Base-by-base conservation (phyloP, 805 yeast species). In the Spathaspora sp. region DNA sequence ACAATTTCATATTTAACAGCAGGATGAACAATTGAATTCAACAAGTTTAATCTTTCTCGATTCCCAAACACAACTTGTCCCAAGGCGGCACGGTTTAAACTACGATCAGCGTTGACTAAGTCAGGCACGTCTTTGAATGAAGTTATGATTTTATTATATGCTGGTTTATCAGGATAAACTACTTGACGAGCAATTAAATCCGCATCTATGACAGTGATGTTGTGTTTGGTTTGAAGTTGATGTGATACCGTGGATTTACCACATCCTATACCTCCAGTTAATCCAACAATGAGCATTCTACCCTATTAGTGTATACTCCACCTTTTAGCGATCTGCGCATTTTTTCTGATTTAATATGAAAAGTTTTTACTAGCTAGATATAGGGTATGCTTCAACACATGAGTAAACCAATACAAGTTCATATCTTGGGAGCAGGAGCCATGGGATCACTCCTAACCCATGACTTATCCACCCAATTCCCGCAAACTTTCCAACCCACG, bases 221-320 rank as follows among this genome's bases (percentile, higher is more conserved):
- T 62, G 60, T 84, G 77, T 10, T 80, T 68, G 9, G 80, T 78
- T 4, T 66, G 55, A 10, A 94, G 69, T 35, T 79, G 66, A 16
- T 70, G 62, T 0, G 97, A 89, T 0, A 89, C 97, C 0, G 98
- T 93, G 17, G 96, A 86, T 62, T 94, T 94, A 2, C 99, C 99
- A n/a, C 94, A 80, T 5, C 97, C 97, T 47, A 94, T 94, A 1
- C 97, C 97, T 1, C 99, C 99, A 0, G 99, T 94, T n/a, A 94
- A 78, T 1, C 99, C 99, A 5, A 94, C 79, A 31, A 94, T 78
- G 44, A 94, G 78, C 99, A 94, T 93, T 5, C 18, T 23, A 23
- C 17, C 3, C 19, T 40, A n/a, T n/a, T n/a, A n/a, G n/a, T n/a
- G n/a, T 40, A 10, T 10, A 40, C 23, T 40, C 19, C 19, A 40